phyloP scores from a whole-genome alignment of 257 asterid species.

The Gentiana macrophylla region DNA sequence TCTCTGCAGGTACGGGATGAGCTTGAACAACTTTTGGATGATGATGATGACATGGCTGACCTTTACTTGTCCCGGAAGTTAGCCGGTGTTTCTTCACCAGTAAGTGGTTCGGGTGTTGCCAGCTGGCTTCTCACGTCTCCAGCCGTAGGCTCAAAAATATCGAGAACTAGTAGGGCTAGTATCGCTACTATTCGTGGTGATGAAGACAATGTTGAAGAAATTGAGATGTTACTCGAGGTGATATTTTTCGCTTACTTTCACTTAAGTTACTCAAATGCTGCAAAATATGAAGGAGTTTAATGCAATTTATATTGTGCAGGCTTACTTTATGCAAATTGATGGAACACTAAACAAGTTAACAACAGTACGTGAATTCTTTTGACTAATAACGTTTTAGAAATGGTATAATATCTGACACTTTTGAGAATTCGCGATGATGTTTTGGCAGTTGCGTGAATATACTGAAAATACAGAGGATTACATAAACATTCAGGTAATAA shows the following conservation, averaged over 20 bases:
- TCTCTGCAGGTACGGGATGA: conserved; percentile 80
- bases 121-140: conserved; percentile 73
- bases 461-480: conserved; percentile 92
- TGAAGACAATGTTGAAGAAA: conserved; percentile 85
- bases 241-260: not conserved
- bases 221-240: conserved; percentile 95
- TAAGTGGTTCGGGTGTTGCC: conserved; percentile 74
- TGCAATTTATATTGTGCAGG: conserved; percentile 33
- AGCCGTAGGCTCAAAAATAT: conserved; percentile 76
- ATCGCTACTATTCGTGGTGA: conserved; percentile 76
- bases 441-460: conserved; percentile 77
- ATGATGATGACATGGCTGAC: conserved; percentile 96
- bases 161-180: conserved; percentile 66
- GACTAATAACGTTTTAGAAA: not conserved
- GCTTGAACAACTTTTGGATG: conserved; percentile 94
- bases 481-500: conserved; percentile 78
- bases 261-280: not conserved
- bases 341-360: conserved; percentile 72
- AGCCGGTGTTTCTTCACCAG: conserved; percentile 56
- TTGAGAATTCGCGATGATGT: not conserved
- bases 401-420: too few species aligned
- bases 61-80: conserved; percentile 82
- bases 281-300: not conserved
- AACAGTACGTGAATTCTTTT: conserved; percentile 42
- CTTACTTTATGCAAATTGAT: conserved; percentile 92